Conservation (phyloP, 768 basidiomycete genomes). For the Mycena haematopus region DNA sequence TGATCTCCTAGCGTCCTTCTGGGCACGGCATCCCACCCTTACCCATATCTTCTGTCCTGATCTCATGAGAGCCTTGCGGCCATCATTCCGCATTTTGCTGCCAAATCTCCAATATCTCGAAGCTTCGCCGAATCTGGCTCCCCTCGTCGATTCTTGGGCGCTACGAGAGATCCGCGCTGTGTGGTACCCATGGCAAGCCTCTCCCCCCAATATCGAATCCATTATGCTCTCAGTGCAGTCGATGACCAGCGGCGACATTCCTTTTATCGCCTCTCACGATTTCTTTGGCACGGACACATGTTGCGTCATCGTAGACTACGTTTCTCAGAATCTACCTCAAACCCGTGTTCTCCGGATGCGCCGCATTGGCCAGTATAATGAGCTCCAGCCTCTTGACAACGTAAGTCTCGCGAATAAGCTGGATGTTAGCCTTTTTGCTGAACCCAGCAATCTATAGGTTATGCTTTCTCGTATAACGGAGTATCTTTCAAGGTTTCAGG, state of each 20-base stretch:
- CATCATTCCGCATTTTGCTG: neutral
- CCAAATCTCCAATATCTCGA: slow-evolving; percentile 2
- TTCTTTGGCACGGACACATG: neutral
- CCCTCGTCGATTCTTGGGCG: neutral
- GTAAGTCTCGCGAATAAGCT: neutral
- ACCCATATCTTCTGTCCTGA: neutral
- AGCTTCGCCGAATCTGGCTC: neutral
- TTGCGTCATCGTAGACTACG: neutral
- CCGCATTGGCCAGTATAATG: slow-evolving; percentile 2
- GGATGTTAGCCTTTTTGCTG: neutral
- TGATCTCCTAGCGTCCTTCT: neutral
- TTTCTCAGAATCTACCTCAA: neutral
- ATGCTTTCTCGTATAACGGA: neutral
- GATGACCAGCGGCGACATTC: neutral
- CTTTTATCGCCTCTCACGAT: neutral
- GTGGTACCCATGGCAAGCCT: neutral
- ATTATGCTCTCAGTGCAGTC: neutral
- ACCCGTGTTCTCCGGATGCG: neutral
- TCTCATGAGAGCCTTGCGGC: neutral
- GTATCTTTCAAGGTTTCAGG: neutral
- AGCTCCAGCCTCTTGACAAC: neutral
- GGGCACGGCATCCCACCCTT: neutral
- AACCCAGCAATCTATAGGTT: neutral
- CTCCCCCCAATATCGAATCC: neutral
- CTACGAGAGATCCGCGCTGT: neutral